Percentiles rank a stretch among this genome's conserved stretches.
phyloP scores from a whole-genome alignment of 1,139 yeast genomes.

The Taiozyma sp. region DNA sequence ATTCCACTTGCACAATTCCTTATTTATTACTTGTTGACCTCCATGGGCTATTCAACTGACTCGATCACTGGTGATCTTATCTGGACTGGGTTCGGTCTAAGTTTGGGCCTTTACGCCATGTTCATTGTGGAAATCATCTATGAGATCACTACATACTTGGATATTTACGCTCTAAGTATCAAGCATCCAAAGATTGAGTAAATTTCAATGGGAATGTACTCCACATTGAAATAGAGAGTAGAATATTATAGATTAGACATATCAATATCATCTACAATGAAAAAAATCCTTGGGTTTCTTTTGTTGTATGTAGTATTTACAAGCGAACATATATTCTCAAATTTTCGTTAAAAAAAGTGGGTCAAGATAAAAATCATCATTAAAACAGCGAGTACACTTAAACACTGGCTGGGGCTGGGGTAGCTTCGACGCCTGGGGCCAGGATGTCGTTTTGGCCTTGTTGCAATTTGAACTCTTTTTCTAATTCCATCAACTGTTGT shows the following conservation, averaged over 20 bases:
- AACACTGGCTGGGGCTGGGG: constrained; percentile 22
- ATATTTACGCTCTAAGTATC: constrained; percentile 79
- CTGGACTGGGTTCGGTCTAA: constrained; percentile 72
- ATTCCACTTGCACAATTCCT: constrained; percentile 54
- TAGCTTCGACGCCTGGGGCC: constrained; percentile 62
- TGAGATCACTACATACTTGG: constrained; percentile 79
- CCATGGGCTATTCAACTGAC: constrained; percentile 34
- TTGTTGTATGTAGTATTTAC: not conserved
- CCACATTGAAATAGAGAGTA: not conserved
- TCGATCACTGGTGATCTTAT: constrained; percentile 42
- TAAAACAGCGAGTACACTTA: constrained; percentile 1
- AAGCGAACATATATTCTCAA: not conserved
- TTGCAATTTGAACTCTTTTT: constrained; percentile 83
- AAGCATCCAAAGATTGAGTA: constrained; percentile 62
- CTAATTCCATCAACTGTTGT: constrained; percentile 91
- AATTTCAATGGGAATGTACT: not conserved
- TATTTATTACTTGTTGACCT: constrained; percentile 35
- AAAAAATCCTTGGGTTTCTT: not conserved
- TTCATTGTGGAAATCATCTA: constrained; percentile 77
- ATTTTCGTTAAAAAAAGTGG: not conserved
- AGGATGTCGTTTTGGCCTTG: constrained; percentile 80
- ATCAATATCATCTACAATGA: not conserved
- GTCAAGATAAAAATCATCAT: not conserved
- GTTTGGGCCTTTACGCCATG: constrained; percentile 71
- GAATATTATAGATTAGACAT: not conserved